Percentiles rank a stretch among this genome's conserved stretches.
These are phyloP conservation scores for Penicillium paxilli DNA, from an alignment of 495 filamentous ascomycete genomes.

Conservation along the genomic window DNA sequence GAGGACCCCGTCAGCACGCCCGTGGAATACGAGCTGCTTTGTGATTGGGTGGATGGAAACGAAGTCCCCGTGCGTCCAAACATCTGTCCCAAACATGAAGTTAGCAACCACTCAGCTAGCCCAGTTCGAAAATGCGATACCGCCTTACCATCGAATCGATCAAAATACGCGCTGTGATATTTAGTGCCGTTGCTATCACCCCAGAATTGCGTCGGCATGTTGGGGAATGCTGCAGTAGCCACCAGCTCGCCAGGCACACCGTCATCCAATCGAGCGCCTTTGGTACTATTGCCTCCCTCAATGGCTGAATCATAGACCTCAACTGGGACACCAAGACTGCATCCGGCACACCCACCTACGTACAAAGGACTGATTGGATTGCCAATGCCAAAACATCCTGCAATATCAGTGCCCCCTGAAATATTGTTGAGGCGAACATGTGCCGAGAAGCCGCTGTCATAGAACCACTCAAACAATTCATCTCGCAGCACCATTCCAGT, in stretches of 20 bases:
- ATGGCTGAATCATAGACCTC: constrained; percentile 62
- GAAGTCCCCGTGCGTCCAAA: constrained; percentile 84
- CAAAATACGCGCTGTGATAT: constrained; percentile 73
- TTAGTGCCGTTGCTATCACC: constrained; percentile 53
- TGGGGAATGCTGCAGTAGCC: constrained; percentile 66
- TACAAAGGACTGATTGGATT: constrained; percentile 73
- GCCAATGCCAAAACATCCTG: constrained; percentile 66
- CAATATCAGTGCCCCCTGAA: constrained; percentile 76
- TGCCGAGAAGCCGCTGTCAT: constrained; percentile 70
- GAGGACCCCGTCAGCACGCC: constrained; percentile 74
- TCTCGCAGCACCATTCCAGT: constrained; percentile 81
- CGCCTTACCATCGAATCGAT: constrained; percentile 54
- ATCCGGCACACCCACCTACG: constrained; percentile 67
- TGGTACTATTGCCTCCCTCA: constrained; percentile 52
- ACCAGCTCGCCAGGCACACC: constrained; percentile 75
- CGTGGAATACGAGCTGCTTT: constrained; percentile 64
- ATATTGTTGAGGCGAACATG: constrained; percentile 68
- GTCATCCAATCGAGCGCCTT: constrained; percentile 52
- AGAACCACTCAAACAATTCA: constrained; percentile 78
- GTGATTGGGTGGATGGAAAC: constrained; percentile 68
- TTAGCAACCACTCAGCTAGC: background rate
- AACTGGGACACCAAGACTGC: constrained; percentile 62
- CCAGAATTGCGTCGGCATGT: constrained; percentile 73
- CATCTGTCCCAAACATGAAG: constrained; percentile 33
- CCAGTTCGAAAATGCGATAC: background rate